Evolutionary conservation across 176 grass and related monocot genomes (phyloP), one percentile per base, ranked within the genome.

Genomic region (Olyra latifolia): DNA sequence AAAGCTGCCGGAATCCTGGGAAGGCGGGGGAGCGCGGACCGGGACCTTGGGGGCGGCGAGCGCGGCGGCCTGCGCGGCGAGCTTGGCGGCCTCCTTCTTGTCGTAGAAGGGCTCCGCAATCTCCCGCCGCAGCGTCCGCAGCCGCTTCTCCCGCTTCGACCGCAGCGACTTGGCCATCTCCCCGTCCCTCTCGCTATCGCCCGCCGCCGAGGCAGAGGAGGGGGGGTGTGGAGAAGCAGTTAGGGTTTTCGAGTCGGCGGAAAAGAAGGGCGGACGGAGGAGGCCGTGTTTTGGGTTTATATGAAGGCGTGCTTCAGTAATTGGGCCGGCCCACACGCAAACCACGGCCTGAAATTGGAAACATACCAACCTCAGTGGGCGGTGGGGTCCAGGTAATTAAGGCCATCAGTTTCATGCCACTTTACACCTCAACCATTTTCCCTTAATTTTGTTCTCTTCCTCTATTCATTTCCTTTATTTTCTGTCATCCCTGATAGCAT

Each of bases 161-260:
- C 88, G 83, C 66, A 95, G 86, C 62, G 92, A 99, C 85, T 99
- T 99, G 40, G 96, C 96, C 96, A 99, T 99, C 32, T 35, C 32
- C 32, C 32, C 32, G 32, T 4, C 32, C 77, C 54, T 8, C 72
- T 38, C 69, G 5, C 79, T 46, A 9, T 40, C 42, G 59, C 73
- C 57, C 81, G 80, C 83, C 80, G 86, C 78, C 29, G 41, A 69
- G 15, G 12, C 19, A 2, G n/a, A 17, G 47, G 39, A 13, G 19
- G 8, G n/a, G n/a, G n/a, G n/a, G n/a, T n/a, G n/a, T n/a, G n/a
- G 4, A 25, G 10, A 22, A 39, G 45, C 8, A 7, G 63, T 47
- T 92, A 92, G 93, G 93, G 93, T 95, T 92, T 90, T 53, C 78
- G 70, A 47, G 69, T n/a, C 17, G 56, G 47, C 77, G 84, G 63